Conservation (phyloP, 2,329 filamentous ascomycete species). For the Lizonia empirigonia region DNA sequence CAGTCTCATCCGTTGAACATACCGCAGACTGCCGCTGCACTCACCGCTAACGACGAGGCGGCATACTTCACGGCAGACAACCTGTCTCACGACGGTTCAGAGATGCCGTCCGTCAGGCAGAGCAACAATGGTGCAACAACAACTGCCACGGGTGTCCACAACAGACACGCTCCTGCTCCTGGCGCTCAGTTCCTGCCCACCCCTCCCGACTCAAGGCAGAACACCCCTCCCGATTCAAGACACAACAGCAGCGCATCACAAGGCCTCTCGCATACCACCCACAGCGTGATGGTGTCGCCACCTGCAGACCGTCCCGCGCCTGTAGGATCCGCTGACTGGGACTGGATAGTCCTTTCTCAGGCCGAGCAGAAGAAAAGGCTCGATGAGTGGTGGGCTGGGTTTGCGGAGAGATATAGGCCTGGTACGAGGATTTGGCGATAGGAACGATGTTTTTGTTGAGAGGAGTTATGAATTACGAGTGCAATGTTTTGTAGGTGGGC, state of each 20-base stretch:
- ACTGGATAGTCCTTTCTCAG: not conserved
- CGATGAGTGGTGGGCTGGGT: not conserved
- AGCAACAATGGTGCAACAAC: not conserved
- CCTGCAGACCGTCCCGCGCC: not conserved
- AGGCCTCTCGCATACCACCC: not conserved
- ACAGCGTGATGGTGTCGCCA: not conserved
- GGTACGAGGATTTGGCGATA: not conserved
- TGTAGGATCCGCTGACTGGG: not conserved
- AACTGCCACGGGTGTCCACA: not conserved
- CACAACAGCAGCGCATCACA: not conserved
- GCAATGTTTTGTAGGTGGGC: not conserved
- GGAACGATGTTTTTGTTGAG: not conserved
- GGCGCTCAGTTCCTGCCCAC: not conserved
- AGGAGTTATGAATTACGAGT: not conserved
- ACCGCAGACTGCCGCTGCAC: too few relatives aligned
- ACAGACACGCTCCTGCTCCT: not conserved
- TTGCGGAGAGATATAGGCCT: not conserved
- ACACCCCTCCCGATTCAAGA: slow-evolving; percentile 2
- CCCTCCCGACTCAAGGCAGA: not conserved
- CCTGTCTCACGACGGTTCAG: not conserved
- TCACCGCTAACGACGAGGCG: too few relatives aligned
- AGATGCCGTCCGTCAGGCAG: not conserved
- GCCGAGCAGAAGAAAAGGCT: not conserved
- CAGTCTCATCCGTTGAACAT: not conserved
- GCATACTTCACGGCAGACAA: too few relatives aligned